Conservation (phyloP, 2,329 filamentous ascomycete species). For the Fusarium sp. region DNA sequence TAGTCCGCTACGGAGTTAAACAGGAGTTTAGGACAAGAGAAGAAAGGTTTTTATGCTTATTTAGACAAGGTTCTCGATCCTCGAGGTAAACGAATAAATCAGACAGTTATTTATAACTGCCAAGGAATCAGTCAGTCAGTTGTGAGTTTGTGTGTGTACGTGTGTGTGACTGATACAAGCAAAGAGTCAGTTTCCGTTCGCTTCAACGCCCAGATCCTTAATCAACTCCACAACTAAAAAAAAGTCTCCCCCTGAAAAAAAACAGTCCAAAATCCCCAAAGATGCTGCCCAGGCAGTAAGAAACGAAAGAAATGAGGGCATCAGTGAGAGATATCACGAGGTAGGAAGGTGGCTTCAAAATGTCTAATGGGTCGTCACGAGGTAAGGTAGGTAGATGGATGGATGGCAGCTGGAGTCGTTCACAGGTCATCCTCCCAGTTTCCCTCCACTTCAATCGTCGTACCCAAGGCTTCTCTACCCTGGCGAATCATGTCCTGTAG, state of each 20-base stretch:
- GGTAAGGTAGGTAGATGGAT: not conserved
- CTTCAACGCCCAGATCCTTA: conserved; percentile 20
- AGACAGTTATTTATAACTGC: not conserved
- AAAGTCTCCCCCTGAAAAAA: conserved; percentile 1
- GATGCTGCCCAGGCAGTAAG: conserved; percentile 3
- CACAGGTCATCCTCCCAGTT: conserved; percentile 53
- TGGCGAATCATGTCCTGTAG: conserved; percentile 89
- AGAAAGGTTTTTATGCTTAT: conserved; percentile 23
- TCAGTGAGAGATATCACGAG: conserved; percentile 22
- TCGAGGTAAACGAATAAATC: conserved; percentile 1
- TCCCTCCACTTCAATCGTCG: conserved; percentile 69
- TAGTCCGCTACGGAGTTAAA: not conserved
- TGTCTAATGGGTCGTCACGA: conserved; percentile 12
- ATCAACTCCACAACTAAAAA: conserved; percentile 21
- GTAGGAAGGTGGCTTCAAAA: conserved; percentile 4
- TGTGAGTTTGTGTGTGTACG: not conserved
- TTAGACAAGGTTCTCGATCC: conserved; percentile 20
- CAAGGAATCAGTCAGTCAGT: conserved; percentile 11
- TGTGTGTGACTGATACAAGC: conserved; percentile 1
- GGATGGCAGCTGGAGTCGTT: conserved; percentile 11
- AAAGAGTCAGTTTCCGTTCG: conserved; percentile 3
- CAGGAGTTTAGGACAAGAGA: not conserved
- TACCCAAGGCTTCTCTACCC: conserved; percentile 85
- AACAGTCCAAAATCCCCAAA: not conserved
- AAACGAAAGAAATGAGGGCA: conserved; percentile 27